phyloP scores from a whole-genome alignment of 148 eudicot genomes.

The Rhododendron mucronatum region DNA sequence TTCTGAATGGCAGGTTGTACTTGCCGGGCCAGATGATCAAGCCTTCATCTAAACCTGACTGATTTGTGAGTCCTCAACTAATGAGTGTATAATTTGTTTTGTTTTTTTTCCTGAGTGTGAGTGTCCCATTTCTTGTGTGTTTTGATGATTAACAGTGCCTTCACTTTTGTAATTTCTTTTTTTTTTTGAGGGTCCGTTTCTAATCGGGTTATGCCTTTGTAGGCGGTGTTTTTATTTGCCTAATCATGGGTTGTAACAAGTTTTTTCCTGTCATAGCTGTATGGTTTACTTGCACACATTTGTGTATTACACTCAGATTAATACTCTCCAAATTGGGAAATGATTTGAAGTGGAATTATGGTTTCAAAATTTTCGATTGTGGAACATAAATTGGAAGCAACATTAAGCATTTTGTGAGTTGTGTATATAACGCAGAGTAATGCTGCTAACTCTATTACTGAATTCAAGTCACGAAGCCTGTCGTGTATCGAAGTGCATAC shows the following conservation, averaged over 20 bases:
- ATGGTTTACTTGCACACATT: constrained; percentile 6
- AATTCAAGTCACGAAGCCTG: not conserved
- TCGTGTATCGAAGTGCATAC: not conserved
- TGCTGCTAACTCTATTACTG: not conserved
- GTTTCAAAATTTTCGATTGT: not conserved
- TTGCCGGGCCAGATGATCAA: constrained; percentile 71
- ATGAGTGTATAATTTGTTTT: constrained; percentile 28
- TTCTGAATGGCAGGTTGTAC: constrained; percentile 50
- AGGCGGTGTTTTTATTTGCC: constrained; percentile 87
- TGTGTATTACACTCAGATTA: not conserved
- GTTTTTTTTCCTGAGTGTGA: constrained; percentile 33
- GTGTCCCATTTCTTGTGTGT: constrained; percentile 31
- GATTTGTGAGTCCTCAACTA: constrained; percentile 16
- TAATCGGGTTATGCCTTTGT: constrained; percentile 40
- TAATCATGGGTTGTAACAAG: constrained; percentile 49
- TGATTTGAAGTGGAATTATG: not conserved
- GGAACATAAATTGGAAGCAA: not conserved
- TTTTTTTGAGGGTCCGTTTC: not conserved
- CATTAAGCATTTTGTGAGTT: not conserved
- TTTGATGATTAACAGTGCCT: constrained; percentile 31
- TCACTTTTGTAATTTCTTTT: constrained; percentile 16
- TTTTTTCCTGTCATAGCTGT: constrained; percentile 13
- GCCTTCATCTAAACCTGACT: constrained; percentile 42
- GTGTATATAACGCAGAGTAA: not conserved
- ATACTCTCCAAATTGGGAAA: not conserved